Conservation (phyloP, 352 stramenopile genomes). For the Pythium angustatum region DNA sequence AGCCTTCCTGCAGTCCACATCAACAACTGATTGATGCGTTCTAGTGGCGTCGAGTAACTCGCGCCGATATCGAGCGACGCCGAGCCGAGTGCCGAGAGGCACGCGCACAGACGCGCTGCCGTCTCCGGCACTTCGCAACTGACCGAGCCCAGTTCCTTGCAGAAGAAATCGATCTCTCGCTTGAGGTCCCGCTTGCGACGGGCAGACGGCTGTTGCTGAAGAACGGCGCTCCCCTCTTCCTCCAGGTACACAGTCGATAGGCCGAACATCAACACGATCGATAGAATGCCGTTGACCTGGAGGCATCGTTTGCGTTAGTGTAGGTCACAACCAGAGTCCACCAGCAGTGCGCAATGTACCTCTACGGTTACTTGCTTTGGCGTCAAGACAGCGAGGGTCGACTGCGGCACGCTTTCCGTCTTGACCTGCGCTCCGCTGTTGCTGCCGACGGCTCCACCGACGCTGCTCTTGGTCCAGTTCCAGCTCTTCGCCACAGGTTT, state of each 20-base stretch:
- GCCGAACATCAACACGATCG: conserved; percentile 35
- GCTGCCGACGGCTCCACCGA: too few relatives aligned
- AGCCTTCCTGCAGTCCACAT: conserved; percentile 29
- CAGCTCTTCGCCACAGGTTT: conserved; percentile 8
- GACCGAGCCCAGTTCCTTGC: conserved; percentile 61
- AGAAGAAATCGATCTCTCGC: conserved; percentile 75
- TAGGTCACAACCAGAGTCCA: not conserved
- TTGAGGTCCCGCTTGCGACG: conserved; percentile 48
- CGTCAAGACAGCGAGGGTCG: not conserved
- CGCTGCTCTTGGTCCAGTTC: conserved; percentile 17
- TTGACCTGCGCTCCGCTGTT: too few relatives aligned
- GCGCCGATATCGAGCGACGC: conserved; percentile 47
- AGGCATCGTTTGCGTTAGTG: not conserved
- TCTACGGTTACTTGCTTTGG: not conserved
- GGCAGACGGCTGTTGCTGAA: conserved; percentile 14
- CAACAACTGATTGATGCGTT: conserved; percentile 45
- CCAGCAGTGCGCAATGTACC: not conserved
- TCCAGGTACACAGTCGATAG: conserved; percentile 35
- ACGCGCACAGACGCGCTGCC: conserved; percentile 40
- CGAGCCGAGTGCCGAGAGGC: conserved; percentile 47
- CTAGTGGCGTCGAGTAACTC: conserved; percentile 58
- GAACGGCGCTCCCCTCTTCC: conserved; percentile 14
- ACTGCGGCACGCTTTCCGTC: not conserved
- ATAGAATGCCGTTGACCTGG: conserved; percentile 33
- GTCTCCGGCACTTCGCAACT: conserved; percentile 29